Evolutionary conservation across 2,329 filamentous ascomycete genomes (phyloP), one percentile per base, ranked within the genome.

Genomic region (Ophiostoma australiae): DNA sequence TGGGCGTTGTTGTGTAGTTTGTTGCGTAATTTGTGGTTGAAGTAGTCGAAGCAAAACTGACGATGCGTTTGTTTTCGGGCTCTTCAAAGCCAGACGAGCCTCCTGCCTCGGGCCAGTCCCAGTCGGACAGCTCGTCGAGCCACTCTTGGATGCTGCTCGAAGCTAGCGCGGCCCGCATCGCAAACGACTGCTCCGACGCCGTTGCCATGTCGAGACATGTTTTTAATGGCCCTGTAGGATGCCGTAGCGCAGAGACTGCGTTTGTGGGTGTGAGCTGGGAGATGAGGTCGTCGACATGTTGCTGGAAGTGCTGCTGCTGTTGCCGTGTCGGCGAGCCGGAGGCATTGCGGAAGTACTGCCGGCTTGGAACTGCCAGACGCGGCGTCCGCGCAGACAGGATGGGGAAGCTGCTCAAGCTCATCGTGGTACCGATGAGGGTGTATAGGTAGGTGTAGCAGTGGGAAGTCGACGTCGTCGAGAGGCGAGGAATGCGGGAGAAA

Each of bases 131-230:
- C 81, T 95, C 92, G n/a, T 87, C 82, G 35, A 91, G 83, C 91
- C 92, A 95, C 76, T 87, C 85, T 78, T 90, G 85, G 73, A 95
- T 87, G 73, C 86, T 88, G 75, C 90, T 87, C 15, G 90, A 90
- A 20, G 90, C 89, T 73, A 89, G 79, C 61, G 91, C 91, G 63
- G 91, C 89, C 73, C 87, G 86, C 76, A 90, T 83, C 61, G 89
- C 91, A 78, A 94, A 89, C 20, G 90, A 88, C 75, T 90, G 87
- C 79, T 94, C 90, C 33, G 86, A 81, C 3, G 84, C 80, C 1
- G 89, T 89, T 20, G 90, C 87, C 48, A 82, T 82, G 72, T 89
- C 85, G 72, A 93, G 84, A 77, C 88, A 91, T 67, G 80, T 77
- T 76, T 84, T 85, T 23, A 90, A 78, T 61, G 82, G 78, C 48